Conservation (phyloP, 108 stramenopile species). For the Discostella stelligeroides region DNA sequence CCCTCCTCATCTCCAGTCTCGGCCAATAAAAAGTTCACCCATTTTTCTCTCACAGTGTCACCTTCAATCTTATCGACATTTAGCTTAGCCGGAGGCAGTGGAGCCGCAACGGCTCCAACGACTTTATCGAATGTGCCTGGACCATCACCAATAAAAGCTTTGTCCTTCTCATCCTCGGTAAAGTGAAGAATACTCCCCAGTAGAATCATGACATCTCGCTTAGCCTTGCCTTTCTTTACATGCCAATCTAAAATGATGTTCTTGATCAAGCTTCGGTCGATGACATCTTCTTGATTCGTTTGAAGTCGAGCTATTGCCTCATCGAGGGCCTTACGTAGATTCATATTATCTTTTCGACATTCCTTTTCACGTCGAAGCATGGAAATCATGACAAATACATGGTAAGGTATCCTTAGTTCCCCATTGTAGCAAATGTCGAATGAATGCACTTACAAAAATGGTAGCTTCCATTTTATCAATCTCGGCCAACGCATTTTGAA, state of each 20-base stretch:
- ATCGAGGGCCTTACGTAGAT: conserved; percentile 79
- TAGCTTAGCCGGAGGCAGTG: conserved; percentile 75
- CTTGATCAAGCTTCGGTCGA: conserved; percentile 87
- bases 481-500: conserved; percentile 65
- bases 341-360: conserved; percentile 71
- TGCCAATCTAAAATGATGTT: conserved; percentile 92
- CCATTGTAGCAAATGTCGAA: neutral
- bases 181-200: conserved; percentile 88
- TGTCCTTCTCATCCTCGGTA: conserved; percentile 85
- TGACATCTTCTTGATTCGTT: conserved; percentile 88
- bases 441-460: conserved; percentile 23
- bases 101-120: conserved; percentile 69
- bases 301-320: conserved; percentile 88
- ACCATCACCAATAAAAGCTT: conserved; percentile 64
- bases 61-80: conserved; percentile 82
- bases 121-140: conserved; percentile 50
- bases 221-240: conserved; percentile 63
- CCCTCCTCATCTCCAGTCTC: conserved; percentile 75
- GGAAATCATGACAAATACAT: neutral
- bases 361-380: conserved; percentile 9
- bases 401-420: neutral
- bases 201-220: conserved; percentile 80
- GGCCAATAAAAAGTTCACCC: conserved; percentile 81
- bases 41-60: conserved; percentile 86
- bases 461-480: conserved; percentile 59